Percentiles rank a stretch among this genome's conserved stretches.
Evolutionary conservation across 2,329 filamentous ascomycete species (phyloP).

Genomic region (Akanthomyces uredinophilus): DNA sequence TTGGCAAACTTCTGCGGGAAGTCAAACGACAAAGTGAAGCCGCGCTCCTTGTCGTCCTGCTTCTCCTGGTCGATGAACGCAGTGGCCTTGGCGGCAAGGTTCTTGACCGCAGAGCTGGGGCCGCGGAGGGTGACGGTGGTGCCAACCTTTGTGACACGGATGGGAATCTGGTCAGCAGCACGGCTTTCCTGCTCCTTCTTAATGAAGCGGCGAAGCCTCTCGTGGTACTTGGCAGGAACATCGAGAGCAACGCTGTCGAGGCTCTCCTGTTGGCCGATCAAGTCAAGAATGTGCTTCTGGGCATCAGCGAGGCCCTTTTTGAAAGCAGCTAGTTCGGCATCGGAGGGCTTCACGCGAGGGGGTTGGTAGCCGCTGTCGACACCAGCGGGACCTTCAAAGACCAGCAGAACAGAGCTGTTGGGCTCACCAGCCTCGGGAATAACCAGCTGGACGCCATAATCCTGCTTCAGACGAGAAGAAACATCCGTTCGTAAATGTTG

Average conservation of each 20-base stretch:
- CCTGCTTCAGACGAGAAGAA: slow-evolving; percentile 56
- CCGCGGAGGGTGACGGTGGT: slow-evolving; percentile 69
- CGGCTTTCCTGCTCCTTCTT: slow-evolving; percentile 58
- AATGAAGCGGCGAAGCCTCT: slow-evolving; percentile 58
- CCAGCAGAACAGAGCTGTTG: slow-evolving; percentile 61
- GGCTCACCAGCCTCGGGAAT: slow-evolving; percentile 60
- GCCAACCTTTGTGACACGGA: slow-evolving; percentile 54
- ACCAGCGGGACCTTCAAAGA: slow-evolving; percentile 63
- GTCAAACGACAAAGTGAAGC: slow-evolving; percentile 79
- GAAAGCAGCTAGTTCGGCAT: slow-evolving; percentile 48
- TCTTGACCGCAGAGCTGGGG: slow-evolving; percentile 65
- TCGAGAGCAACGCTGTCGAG: slow-evolving; percentile 49
- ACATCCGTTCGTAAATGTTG: slow-evolving; percentile 63
- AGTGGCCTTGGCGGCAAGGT: slow-evolving; percentile 65
- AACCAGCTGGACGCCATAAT: slow-evolving; percentile 68
- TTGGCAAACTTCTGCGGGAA: slow-evolving; percentile 95
- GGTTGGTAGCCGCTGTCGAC: slow-evolving; percentile 45
- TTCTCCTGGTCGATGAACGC: slow-evolving; percentile 83
- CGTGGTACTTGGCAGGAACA: slow-evolving; percentile 59
- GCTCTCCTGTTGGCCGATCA: slow-evolving; percentile 55
- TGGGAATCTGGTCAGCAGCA: slow-evolving; percentile 52
- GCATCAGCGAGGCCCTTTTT: slow-evolving; percentile 52
- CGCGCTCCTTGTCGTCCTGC: slow-evolving; percentile 88
- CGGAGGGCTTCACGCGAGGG: slow-evolving; percentile 47
- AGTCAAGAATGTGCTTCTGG: slow-evolving; percentile 49